Conservation (phyloP, 1,139 yeast genomes). For the Suhomyces panamericanus region DNA sequence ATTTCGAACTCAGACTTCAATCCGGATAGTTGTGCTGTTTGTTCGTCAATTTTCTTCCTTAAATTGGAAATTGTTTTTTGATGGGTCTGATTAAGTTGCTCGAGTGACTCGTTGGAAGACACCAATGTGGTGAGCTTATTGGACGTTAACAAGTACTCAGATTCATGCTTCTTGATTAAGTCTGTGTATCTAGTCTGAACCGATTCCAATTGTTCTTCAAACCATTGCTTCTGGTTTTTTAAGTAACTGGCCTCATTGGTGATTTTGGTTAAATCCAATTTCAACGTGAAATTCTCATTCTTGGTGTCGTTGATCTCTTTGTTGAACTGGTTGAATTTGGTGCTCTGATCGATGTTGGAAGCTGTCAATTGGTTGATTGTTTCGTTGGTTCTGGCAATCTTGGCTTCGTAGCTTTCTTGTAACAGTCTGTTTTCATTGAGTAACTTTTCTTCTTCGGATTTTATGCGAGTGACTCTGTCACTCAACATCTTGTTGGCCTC, state of each 20-base stretch:
- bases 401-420: conserved; percentile 39
- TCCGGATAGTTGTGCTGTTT: conserved; percentile 38
- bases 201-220: conserved; percentile 45
- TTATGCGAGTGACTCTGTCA: conserved; percentile 13
- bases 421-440: conserved; percentile 28
- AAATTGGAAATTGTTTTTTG: conserved; percentile 28
- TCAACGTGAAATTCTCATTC: conserved; percentile 41
- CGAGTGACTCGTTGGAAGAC: conserved; percentile 28
- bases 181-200: conserved; percentile 42
- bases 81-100: conserved; percentile 18
- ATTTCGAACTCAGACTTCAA: conserved; percentile 29
- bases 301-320: conserved; percentile 38
- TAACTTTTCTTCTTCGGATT: conserved; percentile 30
- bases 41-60: conserved; percentile 45
- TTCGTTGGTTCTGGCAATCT: conserved; percentile 48
- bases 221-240: conserved; percentile 48
- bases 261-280: conserved; percentile 43
- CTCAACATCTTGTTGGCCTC: conserved; percentile 13
- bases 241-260: conserved; percentile 38
- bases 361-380: conserved; percentile 53
- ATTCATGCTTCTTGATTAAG: conserved; percentile 40
- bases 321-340: conserved; percentile 38
- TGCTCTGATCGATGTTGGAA: conserved; percentile 49
- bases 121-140: conserved; percentile 32
- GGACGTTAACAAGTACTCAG: conserved; percentile 33